Percentiles rank a stretch among this genome's conserved stretches.
These are phyloP conservation scores for Xylariaceae sp. DNA, from an alignment of 2,329 filamentous ascomycete genomes.

Conservation along the genomic window DNA sequence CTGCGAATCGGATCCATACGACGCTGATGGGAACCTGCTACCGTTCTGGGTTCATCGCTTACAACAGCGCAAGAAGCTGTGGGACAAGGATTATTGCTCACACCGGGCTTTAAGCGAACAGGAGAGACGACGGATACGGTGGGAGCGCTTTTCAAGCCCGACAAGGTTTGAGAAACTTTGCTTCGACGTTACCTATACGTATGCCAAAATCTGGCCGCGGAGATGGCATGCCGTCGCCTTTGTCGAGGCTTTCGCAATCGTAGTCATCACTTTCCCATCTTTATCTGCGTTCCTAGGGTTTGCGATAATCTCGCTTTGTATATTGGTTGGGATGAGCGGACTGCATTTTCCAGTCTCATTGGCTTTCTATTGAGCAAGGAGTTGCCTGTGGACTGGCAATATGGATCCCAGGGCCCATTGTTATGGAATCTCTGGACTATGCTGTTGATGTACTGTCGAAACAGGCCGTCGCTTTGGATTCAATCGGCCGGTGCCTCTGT, in stretches of 20 bases:
- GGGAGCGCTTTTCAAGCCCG: conserved; percentile 3
- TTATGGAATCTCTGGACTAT: no score
- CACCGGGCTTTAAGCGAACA: not conserved
- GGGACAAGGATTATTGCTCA: not conserved
- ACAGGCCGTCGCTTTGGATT: no score
- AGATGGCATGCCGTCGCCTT: not conserved
- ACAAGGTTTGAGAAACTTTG: not conserved
- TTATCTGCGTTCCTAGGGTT: no score
- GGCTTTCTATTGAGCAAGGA: no score
- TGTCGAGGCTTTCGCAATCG: not conserved
- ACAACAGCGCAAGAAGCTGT: not conserved
- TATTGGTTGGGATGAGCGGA: no score
- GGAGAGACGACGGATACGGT: conserved; percentile 1
- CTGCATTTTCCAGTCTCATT: no score
- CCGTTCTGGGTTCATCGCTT: conserved; percentile 19
- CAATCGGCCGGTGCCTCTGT: no score
- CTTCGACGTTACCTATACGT: not conserved
- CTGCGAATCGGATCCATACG: conserved; percentile 14
- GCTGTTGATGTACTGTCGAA: no score
- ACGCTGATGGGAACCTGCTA: conserved; percentile 4
- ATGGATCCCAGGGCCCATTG: no score
- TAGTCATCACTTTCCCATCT: no score
- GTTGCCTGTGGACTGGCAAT: no score
- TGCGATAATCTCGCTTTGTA: no score
- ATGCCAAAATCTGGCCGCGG: not conserved